Percentiles rank a stretch among this genome's conserved stretches.
Conservation (phyloP, 139 green algal species). For the Coccomyxa sp. region DNA sequence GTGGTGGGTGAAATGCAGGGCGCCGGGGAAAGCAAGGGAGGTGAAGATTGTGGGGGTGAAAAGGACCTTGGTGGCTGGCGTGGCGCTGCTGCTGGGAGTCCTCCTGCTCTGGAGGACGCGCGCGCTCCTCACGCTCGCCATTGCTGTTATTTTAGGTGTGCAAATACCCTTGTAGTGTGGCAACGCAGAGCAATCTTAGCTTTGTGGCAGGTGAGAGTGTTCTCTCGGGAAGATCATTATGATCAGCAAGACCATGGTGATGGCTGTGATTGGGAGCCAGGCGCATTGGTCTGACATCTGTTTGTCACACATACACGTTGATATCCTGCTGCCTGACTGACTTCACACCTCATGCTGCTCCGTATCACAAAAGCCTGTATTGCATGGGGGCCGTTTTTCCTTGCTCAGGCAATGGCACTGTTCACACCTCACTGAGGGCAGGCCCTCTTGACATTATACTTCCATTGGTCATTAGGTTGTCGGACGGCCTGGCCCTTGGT, state of each 20-base stretch:
- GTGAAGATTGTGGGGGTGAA: conserved; percentile 19
- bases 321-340: no score
- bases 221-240: no score
- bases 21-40: neutral
- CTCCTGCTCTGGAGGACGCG: conserved; percentile 11
- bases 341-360: no score
- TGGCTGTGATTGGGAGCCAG: neutral
- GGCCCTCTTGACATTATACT: no score
- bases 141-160: conserved; percentile 30
- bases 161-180: neutral
- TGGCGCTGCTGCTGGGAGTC: neutral
- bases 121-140: conserved; percentile 20
- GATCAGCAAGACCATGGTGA: neutral
- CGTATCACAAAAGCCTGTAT: no score
- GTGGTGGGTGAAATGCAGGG: neutral
- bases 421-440: no score
- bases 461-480: no score
- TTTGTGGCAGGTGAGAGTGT: neutral
- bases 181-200: neutral
- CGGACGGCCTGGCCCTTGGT: no score
- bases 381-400: no score
- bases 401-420: no score
- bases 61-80: conserved; percentile 7
- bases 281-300: no score
- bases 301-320: no score